Percentiles rank a stretch among this genome's conserved stretches.
These are phyloP conservation scores for Neopestalotiopsis rosae DNA, from an alignment of 2,329 filamentous ascomycete species.

Conservation along the genomic window DNA sequence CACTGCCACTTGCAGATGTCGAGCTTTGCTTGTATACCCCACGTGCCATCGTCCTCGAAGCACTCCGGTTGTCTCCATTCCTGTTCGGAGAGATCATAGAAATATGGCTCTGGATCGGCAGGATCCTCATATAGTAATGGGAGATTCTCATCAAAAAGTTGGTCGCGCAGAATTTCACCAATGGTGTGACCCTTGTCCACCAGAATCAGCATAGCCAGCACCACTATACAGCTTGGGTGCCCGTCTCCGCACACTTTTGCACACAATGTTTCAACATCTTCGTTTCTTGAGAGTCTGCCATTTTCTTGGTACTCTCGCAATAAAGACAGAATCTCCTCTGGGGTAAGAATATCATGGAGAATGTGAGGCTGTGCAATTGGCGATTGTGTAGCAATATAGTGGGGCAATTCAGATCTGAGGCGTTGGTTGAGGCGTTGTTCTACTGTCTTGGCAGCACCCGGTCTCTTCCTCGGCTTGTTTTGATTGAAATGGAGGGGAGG, in stretches of 20 bases:
- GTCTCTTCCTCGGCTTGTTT: no score
- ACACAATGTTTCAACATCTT: background rate
- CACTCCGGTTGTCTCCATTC: background rate
- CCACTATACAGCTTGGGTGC: background rate
- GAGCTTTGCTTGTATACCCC: background rate
- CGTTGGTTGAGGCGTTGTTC: no score
- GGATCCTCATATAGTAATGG: background rate
- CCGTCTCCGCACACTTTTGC: background rate
- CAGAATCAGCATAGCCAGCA: background rate
- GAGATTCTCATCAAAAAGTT: background rate
- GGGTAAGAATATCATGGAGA: background rate
- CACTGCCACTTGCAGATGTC: background rate
- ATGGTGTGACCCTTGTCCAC: background rate
- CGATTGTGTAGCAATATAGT: no score
- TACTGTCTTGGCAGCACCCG: no score
- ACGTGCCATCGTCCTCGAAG: background rate
- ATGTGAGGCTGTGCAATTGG: background rate
- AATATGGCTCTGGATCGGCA: background rate
- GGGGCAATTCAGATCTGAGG: no score
- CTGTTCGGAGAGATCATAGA: no score
- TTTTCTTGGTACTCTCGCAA: background rate
- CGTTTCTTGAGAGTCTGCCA: background rate
- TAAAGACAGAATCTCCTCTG: background rate
- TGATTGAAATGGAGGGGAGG: no score
- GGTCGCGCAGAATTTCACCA: background rate